These are phyloP conservation scores for Coemansia sp. DNA, from an alignment of 192 early-diverging fungal species.

Conservation along the genomic window DNA sequence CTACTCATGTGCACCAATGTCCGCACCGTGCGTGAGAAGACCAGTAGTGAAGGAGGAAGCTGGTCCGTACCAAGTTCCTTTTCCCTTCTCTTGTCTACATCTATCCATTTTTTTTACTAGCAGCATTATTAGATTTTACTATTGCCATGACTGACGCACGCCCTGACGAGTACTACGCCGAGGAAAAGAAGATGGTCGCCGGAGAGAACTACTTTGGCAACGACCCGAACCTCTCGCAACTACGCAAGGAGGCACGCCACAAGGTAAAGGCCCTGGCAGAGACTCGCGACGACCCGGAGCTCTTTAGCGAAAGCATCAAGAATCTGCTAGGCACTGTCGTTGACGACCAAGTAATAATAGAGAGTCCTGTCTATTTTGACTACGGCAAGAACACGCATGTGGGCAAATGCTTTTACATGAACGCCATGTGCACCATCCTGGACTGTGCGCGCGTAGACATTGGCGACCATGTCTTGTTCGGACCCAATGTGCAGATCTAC, in stretches of 20 bases:
- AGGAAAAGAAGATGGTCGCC: constrained; percentile 68
- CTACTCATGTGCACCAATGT: too few relatives aligned
- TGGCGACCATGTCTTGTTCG: constrained; percentile 74
- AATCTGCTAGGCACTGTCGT: constrained; percentile 63
- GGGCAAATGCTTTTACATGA: constrained; percentile 77
- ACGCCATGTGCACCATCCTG: constrained; percentile 73
- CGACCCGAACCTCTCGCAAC: constrained; percentile 58
- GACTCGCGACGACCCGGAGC: constrained; percentile 33
- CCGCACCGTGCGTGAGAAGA: not conserved
- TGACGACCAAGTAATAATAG: constrained; percentile 61
- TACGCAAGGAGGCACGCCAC: constrained; percentile 38
- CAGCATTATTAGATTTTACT: not conserved
- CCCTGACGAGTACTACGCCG: constrained; percentile 32
- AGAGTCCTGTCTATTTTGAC: constrained; percentile 73
- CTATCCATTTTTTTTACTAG: not conserved
- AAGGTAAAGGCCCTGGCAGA: constrained; percentile 25
- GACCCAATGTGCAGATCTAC: constrained; percentile 77
- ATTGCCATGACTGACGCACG: constrained; percentile 9
- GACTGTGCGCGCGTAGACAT: constrained; percentile 76
- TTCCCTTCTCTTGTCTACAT: not conserved
- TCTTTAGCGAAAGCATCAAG: constrained; percentile 28
- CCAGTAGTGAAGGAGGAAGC: not conserved
- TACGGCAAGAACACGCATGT: constrained; percentile 79
- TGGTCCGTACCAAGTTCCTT: not conserved
- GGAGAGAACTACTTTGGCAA: constrained; percentile 62